A percentile compares a stretch with the other conserved stretches of the same genome.
phyloP scores from a whole-genome alignment of 164 flowering plant species.

The Houttuynia cordata region DNA sequence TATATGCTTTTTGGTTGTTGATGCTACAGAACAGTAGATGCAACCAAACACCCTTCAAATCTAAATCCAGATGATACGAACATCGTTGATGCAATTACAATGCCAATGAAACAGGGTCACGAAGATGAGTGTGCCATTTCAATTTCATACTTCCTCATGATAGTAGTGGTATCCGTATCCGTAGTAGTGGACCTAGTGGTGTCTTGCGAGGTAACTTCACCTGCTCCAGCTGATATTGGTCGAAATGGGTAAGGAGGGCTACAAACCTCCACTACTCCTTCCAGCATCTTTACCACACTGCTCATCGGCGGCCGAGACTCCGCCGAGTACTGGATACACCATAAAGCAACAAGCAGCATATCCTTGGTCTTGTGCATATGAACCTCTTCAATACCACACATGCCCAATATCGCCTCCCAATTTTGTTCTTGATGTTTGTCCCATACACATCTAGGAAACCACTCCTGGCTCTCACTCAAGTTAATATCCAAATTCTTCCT shows the following conservation, averaged over 20 bases:
- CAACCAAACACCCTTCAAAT: too few relatives aligned
- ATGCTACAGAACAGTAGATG: too few relatives aligned
- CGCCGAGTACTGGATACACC: background rate
- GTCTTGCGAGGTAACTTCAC: background rate
- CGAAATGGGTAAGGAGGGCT: background rate
- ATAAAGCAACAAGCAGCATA: background rate
- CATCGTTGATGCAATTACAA: too few relatives aligned
- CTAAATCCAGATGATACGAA: too few relatives aligned
- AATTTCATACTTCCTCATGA: background rate
- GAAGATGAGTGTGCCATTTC: background rate
- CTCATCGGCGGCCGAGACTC: conserved; percentile 2
- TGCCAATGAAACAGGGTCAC: too few relatives aligned
- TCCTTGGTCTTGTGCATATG: background rate
- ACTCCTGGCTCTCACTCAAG: background rate
- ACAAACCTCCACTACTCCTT: background rate
- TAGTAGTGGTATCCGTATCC: background rate
- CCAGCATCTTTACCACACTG: conserved; percentile 2
- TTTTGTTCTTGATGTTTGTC: background rate
- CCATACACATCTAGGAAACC: conserved; percentile 1
- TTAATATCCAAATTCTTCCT: background rate
- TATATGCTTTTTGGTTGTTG: too few relatives aligned
- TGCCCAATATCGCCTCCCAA: background rate
- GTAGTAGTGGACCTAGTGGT: background rate
- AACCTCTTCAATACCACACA: background rate
- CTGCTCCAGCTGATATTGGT: background rate